A percentile compares a stretch with the other conserved stretches of the same genome.
Evolutionary conservation across 2,329 filamentous ascomycete species (phyloP).

Genomic region (Lasiodiplodia hormozganensis): DNA sequence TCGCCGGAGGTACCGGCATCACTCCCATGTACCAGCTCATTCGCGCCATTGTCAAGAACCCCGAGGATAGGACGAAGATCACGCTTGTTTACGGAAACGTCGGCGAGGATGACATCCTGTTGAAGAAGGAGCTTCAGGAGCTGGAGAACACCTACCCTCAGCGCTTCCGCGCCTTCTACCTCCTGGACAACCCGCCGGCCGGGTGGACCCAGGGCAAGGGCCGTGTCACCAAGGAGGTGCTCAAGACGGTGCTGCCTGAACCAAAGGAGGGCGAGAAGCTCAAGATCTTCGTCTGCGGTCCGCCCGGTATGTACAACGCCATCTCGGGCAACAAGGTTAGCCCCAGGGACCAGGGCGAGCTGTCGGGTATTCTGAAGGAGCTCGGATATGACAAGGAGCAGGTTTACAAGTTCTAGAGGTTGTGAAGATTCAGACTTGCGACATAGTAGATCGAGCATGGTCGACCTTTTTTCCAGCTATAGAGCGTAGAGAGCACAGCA

Average conservation of each 20-base stretch:
- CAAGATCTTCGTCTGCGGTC: slow-evolving; percentile 96
- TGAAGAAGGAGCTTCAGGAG: slow-evolving; percentile 83
- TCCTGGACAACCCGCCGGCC: slow-evolving; percentile 83
- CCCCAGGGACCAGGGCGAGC: slow-evolving; percentile 92
- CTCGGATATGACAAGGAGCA: slow-evolving; percentile 86
- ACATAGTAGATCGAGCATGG: not conserved
- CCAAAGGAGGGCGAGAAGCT: slow-evolving; percentile 84
- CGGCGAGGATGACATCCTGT: slow-evolving; percentile 84
- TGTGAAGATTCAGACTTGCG: not conserved
- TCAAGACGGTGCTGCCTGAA: slow-evolving; percentile 94
- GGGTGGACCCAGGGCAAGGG: slow-evolving; percentile 80
- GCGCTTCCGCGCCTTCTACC: slow-evolving; percentile 94
- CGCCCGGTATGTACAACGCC: slow-evolving; percentile 90
- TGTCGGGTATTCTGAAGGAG: slow-evolving; percentile 81
- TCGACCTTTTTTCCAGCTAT: not conserved
- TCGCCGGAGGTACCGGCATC: slow-evolving; percentile 96
- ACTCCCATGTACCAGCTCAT: slow-evolving; percentile 97
- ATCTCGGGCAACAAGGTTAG: slow-evolving; percentile 89
- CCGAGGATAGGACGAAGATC: slow-evolving; percentile 95
- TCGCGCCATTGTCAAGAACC: slow-evolving; percentile 93
- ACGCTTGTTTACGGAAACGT: slow-evolving; percentile 95
- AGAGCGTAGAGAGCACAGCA: slow-evolving; percentile 22
- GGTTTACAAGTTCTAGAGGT: slow-evolving; percentile 87
- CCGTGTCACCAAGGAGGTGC: slow-evolving; percentile 84
- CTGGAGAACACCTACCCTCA: slow-evolving; percentile 96